Evolutionary conservation across 2,329 filamentous ascomycete species (phyloP), one percentile per base, ranked within the genome.

Genomic region (Talaromyces albobiverticillius): DNA sequence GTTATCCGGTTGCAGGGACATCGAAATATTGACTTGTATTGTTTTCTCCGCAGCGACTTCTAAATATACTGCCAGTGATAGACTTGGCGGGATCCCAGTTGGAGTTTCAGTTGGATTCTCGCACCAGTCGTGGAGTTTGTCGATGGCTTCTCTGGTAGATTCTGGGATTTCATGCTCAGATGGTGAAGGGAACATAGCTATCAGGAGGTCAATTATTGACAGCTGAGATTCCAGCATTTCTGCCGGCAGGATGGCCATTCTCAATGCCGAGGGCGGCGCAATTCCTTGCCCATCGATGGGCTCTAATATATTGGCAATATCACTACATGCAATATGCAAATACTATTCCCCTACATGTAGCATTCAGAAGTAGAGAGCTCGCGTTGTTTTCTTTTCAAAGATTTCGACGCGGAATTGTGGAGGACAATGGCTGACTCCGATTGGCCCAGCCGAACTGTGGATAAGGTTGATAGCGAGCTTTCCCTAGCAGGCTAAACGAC

Each of bases 181-280:
- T 1, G 62, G 55, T 0, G 62, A 62, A 1, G 73, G 71, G 56
- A 79, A 82, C 79, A 82, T 82, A 9, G 79, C 78, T 59, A 71
- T 64, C 2, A 82, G 63, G n/a, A 82, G 75, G 48, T 82, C 79
- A 31, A 81, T 69, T 51, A 76, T 76, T 1, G 72, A 74, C 10
- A 81, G 63, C 62, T 80, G 78, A 11, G 74, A 66, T 55, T 77
- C 75, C 61, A 80, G 68, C 1, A 79, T 58, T 7, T 79, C 76
- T n/a, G 61, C 61, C 0, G 76, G 69, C 8, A 80, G 61, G 29
- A 31, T 31, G 9, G 29, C 29, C 29, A 31, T 31, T 31, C 29
- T 31, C 29, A 31, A 31, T 31, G 4, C 29, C 25, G 25, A 29
- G 25, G 25, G 25, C 25, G 9, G 29, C 9, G 29, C 29, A 31